Evolutionary conservation across 306 rosid genomes (phyloP).

Genomic region (Pterocarpus macrocarpus): DNA sequence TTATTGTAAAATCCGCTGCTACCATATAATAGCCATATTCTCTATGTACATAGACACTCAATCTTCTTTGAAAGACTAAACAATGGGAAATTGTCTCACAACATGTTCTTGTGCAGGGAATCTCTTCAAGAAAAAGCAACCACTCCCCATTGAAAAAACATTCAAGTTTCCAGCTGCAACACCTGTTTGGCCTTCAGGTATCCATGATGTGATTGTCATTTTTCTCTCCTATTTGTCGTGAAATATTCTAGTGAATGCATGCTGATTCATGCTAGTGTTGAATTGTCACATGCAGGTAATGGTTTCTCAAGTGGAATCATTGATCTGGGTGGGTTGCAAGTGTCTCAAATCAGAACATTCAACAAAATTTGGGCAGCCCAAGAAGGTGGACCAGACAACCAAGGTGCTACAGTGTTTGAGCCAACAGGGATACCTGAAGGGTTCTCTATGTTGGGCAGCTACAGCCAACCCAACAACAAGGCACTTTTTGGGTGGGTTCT

Average conservation of each 20-base stretch:
- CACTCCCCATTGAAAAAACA: conserved; percentile 57
- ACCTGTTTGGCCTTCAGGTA: conserved; percentile 59
- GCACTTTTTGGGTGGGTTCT: conserved; percentile 75
- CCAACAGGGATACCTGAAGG: conserved; percentile 74
- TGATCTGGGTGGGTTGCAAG: conserved; percentile 75
- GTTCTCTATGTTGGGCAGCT: conserved; percentile 68
- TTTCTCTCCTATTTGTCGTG: not conserved
- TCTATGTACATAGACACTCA: not conserved
- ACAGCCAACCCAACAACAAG: conserved; percentile 74
- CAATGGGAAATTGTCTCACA: conserved; percentile 56
- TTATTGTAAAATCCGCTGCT: conserved; percentile 41
- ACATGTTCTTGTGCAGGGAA: conserved; percentile 34
- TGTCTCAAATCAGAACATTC: conserved; percentile 65
- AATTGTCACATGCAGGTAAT: conserved; percentile 44
- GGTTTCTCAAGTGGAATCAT: conserved; percentile 70
- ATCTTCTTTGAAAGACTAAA: not conserved
- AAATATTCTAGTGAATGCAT: not conserved
- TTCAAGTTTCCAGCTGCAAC: conserved; percentile 70
- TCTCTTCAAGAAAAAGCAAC: conserved; percentile 41
- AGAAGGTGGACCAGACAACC: conserved; percentile 69
- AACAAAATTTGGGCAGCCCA: conserved; percentile 64
- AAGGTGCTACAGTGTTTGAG: conserved; percentile 72
- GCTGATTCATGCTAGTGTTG: not conserved
- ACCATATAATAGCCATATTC: conserved; percentile 4
- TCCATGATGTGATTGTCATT: too few relatives aligned